Base-by-base conservation (phyloP, 1,139 yeast species). In the Sugiyamaella pinicola region DNA sequence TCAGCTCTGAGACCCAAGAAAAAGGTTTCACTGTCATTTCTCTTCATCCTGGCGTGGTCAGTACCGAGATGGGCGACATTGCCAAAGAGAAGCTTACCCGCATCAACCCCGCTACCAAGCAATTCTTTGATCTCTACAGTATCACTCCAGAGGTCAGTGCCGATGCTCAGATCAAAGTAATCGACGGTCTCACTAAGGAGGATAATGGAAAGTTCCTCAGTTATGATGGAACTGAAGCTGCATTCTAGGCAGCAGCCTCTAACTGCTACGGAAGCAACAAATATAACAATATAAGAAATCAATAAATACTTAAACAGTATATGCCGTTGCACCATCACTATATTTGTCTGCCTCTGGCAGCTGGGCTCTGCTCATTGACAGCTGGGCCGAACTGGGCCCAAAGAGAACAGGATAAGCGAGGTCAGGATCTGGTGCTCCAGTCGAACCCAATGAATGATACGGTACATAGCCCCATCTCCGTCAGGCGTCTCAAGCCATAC, bases 1-100 rank as follows among this genome's bases (percentile, higher is more conserved):
- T 37, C 9, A 31, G 19, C 26, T 7, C 13, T 8, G 47, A 70
- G 49, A 53, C 61, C 19, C 56, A 53, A 12, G 52, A 42, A 0
- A 65, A 69, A 17, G 64, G 60, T 2, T 64, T 65, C 48, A 60
- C 57, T 3, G 62, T 69, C 7, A 54, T 65, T 7, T 60, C 68
- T 13, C 47, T 70, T 12, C 67, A 65, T 50, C 75, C 75, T 1
- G 75, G 75, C 40, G 43, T 61, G 15, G 73, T 70, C 8, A 7
- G 52, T 1, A 67, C 70, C 33, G 73, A 70, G 31, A 61, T 65
- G 68, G 66, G 43, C 15, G 10, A 3, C 10, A 26, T 7, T 26
- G 31, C 3, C 47, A 34, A 35, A 15, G 2, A n/a, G 21, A 6
- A 19, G 8, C 19, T 33, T 8, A 17, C 26, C 28, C n/a, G 13